Conservation (phyloP, 2,329 filamentous ascomycete genomes). For the Teratosphaeria zuluensis region DNA sequence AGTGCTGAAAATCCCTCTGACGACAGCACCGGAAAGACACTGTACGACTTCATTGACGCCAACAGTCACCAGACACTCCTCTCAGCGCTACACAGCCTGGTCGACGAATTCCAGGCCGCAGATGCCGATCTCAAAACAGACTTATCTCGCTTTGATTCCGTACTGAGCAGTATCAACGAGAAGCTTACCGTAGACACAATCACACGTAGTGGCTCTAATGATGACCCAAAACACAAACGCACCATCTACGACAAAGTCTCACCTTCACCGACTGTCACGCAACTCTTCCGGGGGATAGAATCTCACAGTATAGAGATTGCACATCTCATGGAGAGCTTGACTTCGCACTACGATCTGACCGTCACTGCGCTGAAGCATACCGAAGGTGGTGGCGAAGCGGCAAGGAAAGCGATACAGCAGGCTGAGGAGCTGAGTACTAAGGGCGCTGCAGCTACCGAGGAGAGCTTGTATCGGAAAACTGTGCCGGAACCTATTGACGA, state of each 20-base stretch:
- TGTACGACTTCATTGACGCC: constrained; percentile 71
- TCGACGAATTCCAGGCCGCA: constrained; percentile 60
- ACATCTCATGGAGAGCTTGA: constrained; percentile 66
- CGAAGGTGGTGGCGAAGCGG: constrained; percentile 49
- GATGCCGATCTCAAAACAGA: constrained; percentile 48
- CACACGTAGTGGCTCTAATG: constrained; percentile 1
- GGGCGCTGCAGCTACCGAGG: constrained; percentile 44
- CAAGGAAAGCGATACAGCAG: constrained; percentile 26
- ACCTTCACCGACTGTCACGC: constrained; percentile 29
- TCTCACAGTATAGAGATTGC: constrained; percentile 75
- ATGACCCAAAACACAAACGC: constrained; percentile 18
- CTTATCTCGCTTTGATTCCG: constrained; percentile 60
- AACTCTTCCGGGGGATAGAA: constrained; percentile 48
- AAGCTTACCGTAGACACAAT: constrained; percentile 3
- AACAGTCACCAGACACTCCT: constrained; percentile 56
- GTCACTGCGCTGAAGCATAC: constrained; percentile 85
- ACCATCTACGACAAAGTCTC: constrained; percentile 19
- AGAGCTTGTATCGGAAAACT: constrained; percentile 48
- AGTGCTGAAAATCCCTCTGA: constrained; percentile 31
- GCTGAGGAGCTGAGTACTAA: constrained; percentile 24
- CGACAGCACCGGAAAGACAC: constrained; percentile 37
- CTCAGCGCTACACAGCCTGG: constrained; percentile 58
- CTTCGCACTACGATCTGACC: constrained; percentile 85
- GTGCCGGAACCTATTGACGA: constrained; percentile 58
- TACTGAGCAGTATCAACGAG: constrained; percentile 50